phyloP scores from a whole-genome alignment of 495 filamentous ascomycete species.

The Podospora pseudocomata region DNA sequence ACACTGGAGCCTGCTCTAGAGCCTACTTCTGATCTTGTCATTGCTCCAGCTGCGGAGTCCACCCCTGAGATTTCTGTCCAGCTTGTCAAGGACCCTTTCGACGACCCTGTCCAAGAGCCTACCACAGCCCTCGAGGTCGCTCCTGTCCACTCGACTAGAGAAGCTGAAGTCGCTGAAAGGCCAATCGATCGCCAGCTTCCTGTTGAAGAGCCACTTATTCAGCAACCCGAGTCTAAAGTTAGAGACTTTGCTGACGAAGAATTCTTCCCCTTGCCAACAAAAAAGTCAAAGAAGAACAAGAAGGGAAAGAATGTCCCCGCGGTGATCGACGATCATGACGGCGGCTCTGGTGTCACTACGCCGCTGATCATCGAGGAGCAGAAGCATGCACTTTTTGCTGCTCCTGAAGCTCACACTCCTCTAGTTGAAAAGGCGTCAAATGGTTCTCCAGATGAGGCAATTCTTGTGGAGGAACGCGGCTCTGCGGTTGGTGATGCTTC shows the following conservation, averaged over 20 bases:
- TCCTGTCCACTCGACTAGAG: neutral
- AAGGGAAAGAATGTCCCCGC: conserved; percentile 18
- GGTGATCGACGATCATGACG: neutral
- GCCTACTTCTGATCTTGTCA: neutral
- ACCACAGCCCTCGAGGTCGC: neutral
- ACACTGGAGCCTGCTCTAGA: conserved; percentile 4
- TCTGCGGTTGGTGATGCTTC: neutral
- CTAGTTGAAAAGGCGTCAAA: neutral
- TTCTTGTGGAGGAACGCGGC: neutral
- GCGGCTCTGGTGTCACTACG: neutral
- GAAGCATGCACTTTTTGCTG: neutral
- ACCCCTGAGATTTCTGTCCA: conserved; percentile 1
- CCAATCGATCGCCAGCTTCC: neutral
- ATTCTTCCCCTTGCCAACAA: conserved; percentile 12
- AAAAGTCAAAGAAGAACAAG: conserved; percentile 33
- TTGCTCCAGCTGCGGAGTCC: neutral
- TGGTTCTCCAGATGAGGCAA: neutral
- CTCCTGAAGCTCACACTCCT: neutral
- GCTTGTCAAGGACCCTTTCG: neutral
- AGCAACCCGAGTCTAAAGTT: conserved; percentile 3
- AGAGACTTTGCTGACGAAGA: conserved; percentile 10
- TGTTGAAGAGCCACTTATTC: neutral
- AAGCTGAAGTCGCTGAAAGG: neutral
- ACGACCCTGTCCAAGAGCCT: neutral
- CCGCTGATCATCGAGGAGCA: neutral